A percentile compares a stretch with the other conserved stretches of the same genome.
phyloP scores from a whole-genome alignment of 2,329 filamentous ascomycete genomes.

The Claviceps arundinis region DNA sequence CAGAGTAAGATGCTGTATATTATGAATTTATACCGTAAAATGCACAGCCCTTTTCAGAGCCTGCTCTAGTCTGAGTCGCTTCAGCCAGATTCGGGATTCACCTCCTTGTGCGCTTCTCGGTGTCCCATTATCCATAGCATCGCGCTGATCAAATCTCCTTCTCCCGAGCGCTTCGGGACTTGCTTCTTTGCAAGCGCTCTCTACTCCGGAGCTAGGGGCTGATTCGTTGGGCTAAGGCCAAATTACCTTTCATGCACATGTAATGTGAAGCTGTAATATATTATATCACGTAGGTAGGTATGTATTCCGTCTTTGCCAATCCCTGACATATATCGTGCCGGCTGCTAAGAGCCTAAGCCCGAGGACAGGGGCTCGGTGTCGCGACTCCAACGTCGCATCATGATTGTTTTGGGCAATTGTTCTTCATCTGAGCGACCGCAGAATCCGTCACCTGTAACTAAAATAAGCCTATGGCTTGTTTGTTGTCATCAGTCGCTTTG shows the following conservation, averaged over 20 bases:
- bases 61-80: constrained; percentile 2
- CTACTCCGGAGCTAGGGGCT: not conserved
- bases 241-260: not conserved
- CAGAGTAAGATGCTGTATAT: too few species aligned
- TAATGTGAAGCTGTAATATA: not conserved
- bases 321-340: not conserved
- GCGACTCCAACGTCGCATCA: not conserved
- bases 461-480: not conserved
- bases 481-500: not conserved
- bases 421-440: not conserved
- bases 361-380: not conserved
- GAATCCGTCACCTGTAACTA: not conserved
- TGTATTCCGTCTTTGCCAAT: not conserved
- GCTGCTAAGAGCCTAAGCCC: not conserved
- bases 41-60: not conserved
- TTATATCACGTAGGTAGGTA: not conserved
- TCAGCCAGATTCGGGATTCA: constrained; percentile 8
- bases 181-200: too few species aligned
- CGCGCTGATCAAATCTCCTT: not conserved
- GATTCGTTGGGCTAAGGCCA: not conserved
- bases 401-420: not conserved
- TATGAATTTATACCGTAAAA: too few species aligned
- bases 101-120: constrained; percentile 8
- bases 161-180: not conserved
- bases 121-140: not conserved